These are phyloP conservation scores for Lachancea thermotolerans DNA, from an alignment of 805 yeast species.

Conservation along the genomic window DNA sequence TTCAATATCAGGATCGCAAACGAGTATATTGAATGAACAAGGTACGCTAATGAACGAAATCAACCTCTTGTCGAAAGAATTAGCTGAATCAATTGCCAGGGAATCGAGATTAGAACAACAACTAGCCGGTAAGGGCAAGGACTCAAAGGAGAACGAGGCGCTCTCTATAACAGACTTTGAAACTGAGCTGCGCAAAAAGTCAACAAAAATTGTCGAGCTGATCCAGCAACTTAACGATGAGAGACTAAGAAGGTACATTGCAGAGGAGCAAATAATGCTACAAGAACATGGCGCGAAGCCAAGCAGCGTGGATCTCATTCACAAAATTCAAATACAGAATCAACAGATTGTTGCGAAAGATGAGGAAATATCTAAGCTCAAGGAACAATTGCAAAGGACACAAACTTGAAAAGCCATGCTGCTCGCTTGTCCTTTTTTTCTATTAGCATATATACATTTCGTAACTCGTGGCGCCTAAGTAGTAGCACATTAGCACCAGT, in stretches of 20 bases:
- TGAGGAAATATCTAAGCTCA: constrained; percentile 16
- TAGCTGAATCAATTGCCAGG: constrained; percentile 64
- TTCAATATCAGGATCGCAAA: constrained; percentile 50
- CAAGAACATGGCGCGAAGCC: constrained; percentile 49
- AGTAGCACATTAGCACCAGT: no score
- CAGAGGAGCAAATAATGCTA: constrained; percentile 62
- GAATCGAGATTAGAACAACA: constrained; percentile 55
- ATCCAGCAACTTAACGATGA: constrained; percentile 57
- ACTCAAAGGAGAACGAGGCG: constrained; percentile 2
- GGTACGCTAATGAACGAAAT: constrained; percentile 54
- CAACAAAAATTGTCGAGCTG: constrained; percentile 43
- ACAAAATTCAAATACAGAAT: constrained; percentile 49
- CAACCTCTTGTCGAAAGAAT: constrained; percentile 61
- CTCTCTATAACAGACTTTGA: constrained; percentile 24
- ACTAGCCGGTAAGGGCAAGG: constrained; percentile 17
- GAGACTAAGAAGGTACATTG: constrained; percentile 55
- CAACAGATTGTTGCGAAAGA: constrained; percentile 42
- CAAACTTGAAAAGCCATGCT: background rate
- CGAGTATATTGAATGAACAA: constrained; percentile 55
- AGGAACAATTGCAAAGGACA: background rate
- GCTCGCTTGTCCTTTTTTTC: no score
- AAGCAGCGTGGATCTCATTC: constrained; percentile 47
- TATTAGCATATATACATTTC: no score
- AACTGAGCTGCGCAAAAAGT: constrained; percentile 33
- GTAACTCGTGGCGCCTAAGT: no score